Percentiles rank a stretch among this genome's conserved stretches.
Conservation (phyloP, 208 protist genomes). For the Herpetomonas tarakana region DNA sequence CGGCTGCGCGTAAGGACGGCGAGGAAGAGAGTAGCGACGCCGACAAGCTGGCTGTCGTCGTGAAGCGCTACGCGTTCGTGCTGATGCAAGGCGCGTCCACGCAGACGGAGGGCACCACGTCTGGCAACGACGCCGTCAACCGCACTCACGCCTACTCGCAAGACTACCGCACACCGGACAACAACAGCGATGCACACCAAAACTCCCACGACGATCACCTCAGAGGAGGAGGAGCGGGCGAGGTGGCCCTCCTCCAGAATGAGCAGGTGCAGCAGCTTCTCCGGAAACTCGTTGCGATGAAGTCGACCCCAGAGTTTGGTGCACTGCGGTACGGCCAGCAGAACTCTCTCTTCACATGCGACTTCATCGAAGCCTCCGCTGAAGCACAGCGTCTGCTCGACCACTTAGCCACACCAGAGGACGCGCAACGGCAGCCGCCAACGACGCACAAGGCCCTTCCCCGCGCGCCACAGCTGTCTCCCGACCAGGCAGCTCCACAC, state of each 20-base stretch:
- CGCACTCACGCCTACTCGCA: background rate
- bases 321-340: constrained; percentile 26
- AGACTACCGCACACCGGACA: background rate
- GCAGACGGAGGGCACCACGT: background rate
- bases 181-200: background rate
- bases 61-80: background rate
- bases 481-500: too few relatives aligned
- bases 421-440: too few relatives aligned
- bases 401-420: constrained; percentile 12
- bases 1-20: too few relatives aligned
- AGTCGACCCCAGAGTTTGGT: constrained; percentile 22
- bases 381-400: constrained; percentile 24
- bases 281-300: constrained; percentile 22
- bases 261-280: constrained; percentile 20
- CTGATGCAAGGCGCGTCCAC: background rate
- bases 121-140: background rate
- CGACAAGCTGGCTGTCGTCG: background rate
- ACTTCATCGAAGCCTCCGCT: constrained; percentile 27
- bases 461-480: too few relatives aligned
- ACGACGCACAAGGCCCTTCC: background rate
- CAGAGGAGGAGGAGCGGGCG: background rate
- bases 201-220: background rate
- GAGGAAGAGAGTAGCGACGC: too few relatives aligned
- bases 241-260: background rate
- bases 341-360: constrained; percentile 35